Evolutionary conservation across 2,329 filamentous ascomycete genomes (phyloP), one percentile per base, ranked within the genome.

Genomic region (Colletotrichum tanaceti): DNA sequence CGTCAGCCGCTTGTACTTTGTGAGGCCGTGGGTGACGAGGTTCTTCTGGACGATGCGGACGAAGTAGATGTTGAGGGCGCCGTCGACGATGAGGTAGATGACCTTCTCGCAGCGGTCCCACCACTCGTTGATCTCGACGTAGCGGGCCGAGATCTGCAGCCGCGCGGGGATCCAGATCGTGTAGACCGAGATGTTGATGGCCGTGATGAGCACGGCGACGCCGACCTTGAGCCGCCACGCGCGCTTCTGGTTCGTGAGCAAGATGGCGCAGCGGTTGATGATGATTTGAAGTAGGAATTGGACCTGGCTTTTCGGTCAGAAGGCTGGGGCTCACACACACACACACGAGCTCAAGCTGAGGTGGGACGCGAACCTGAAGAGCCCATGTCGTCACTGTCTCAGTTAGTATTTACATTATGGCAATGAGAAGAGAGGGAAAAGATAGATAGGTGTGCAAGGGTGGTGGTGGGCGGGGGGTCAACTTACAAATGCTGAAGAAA

Each of bases 51-150:
- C 68, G 24, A 70, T 70, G 54, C 54, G 65, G 13, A 87, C 79
- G 64, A 88, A 88, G 72, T 85, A 86, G 32, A 76, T 76, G 68
- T 87, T 88, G 38, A 88, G 74, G 0, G 67, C 72, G 0, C 75
- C 82, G 63, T 87, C 86, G 2, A 86, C 78, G 3, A 85, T 54
- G 1, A 84, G 75, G 66, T 86, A 86, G 3, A 87, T 79, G 2
- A 80, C 78, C 71, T 87, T 88, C 41, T 86, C 84, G 53, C 78
- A 77, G 7, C 84, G 81, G 54, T 87, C 86, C 86, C 85, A 88
- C 52, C 84, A 75, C 0, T 79, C 72, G 71, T 87, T 87, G 53
- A 86, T 74, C 22, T 74, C 70, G 32, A 85, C 77, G 61, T 80
- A 86, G 0, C 60, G 73, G 0, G 80, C 61, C 7, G 73, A 80